phyloP scores from a whole-genome alignment of 2,329 filamentous ascomycete genomes.

The Hypoxylon sp. region DNA sequence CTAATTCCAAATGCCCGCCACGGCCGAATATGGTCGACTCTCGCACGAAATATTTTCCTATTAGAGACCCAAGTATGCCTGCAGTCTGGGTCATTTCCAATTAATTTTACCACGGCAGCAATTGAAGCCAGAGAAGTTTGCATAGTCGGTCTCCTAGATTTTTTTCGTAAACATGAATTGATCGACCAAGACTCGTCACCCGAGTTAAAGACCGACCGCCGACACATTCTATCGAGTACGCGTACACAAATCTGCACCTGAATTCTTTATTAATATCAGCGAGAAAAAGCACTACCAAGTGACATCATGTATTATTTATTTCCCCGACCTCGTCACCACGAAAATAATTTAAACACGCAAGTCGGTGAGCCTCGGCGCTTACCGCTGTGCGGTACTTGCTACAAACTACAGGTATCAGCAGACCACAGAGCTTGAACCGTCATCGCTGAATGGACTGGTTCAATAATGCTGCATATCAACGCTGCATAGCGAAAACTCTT shows the following conservation, averaged over 20 bases:
- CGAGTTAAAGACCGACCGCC: slow-evolving; percentile 35
- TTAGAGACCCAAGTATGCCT: slow-evolving; percentile 14
- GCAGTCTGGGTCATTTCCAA: slow-evolving; percentile 4
- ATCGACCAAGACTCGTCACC: slow-evolving; percentile 31
- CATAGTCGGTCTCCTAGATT: slow-evolving; percentile 23
- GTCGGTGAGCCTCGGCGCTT: slow-evolving; percentile 12
- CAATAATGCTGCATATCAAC: background rate
- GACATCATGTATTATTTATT: slow-evolving; percentile 25
- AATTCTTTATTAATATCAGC: slow-evolving; percentile 6
- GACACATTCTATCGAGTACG: slow-evolving; percentile 11
- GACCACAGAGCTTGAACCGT: background rate
- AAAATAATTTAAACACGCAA: slow-evolving; percentile 15
- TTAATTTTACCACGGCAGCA: slow-evolving; percentile 4
- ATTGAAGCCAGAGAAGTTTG: background rate
- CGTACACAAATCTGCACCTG: slow-evolving; percentile 16
- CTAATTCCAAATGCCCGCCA: slow-evolving; percentile 22
- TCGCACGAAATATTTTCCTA: slow-evolving; percentile 7
- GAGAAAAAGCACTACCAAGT: slow-evolving; percentile 10
- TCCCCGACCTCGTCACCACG: slow-evolving; percentile 19
- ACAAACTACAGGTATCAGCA: slow-evolving; percentile 3
- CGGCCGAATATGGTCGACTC: slow-evolving; percentile 15
- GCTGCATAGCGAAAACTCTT: background rate
- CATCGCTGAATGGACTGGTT: background rate
- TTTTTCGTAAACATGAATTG: slow-evolving; percentile 30
- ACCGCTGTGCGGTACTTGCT: background rate